Percentiles rank a stretch among this genome's conserved stretches.
Evolutionary conservation across 371 early-diverging fungal genomes (phyloP).

Genomic region (Mucor racemosus): DNA sequence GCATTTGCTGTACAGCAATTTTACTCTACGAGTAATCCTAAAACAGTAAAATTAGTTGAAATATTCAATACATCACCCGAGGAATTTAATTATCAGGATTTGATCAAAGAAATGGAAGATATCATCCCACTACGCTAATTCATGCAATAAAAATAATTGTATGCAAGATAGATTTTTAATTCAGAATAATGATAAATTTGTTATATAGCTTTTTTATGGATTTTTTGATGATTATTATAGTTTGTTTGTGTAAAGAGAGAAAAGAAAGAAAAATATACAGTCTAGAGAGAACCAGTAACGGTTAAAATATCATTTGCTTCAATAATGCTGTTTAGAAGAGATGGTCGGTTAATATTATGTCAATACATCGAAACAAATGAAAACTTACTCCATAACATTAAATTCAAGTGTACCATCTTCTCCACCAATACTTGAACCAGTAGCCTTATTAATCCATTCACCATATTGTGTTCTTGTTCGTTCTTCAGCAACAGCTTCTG

Average conservation of each 20-base stretch:
- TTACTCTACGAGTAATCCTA: slow-evolving; percentile 77
- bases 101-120: slow-evolving; percentile 63
- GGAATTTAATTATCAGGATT: slow-evolving; percentile 73
- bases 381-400: slow-evolving; percentile 66
- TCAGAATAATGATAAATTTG: not conserved
- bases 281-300: slow-evolving; percentile 69
- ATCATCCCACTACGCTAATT: not conserved
- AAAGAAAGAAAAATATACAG: slow-evolving; percentile 18
- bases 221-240: slow-evolving; percentile 5
- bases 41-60: slow-evolving; percentile 69
- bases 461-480: slow-evolving; percentile 56
- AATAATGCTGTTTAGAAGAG: slow-evolving; percentile 56
- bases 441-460: slow-evolving; percentile 62
- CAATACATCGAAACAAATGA: not conserved
- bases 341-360: not conserved
- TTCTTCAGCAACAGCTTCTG: slow-evolving; percentile 29
- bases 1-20: slow-evolving; percentile 83
- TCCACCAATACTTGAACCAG: slow-evolving; percentile 60
- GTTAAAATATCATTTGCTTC: slow-evolving; percentile 79
- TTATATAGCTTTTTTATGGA: slow-evolving; percentile 3
- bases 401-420: slow-evolving; percentile 63
- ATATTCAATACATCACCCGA: slow-evolving; percentile 76
- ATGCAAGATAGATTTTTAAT: not conserved
- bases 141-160: not conserved
- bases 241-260: not conserved